phyloP scores from a whole-genome alignment of 225 moss, liverwort and hornwort genomes.

The Bryoerythrophyllum caledonicum region DNA sequence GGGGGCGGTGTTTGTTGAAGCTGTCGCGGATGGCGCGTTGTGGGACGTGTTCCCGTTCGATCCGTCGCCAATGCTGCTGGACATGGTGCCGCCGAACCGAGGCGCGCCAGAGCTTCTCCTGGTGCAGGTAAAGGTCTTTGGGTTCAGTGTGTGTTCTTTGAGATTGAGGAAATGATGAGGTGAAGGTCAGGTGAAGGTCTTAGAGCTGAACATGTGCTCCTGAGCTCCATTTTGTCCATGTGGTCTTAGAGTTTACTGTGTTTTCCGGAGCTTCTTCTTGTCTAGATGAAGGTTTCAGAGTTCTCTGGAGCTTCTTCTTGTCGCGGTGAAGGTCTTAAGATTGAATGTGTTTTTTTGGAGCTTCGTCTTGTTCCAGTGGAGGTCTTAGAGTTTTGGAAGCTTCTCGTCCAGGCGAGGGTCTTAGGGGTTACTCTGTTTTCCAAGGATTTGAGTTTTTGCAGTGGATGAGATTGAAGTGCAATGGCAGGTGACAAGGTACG shows the following conservation, averaged over 20 bases:
- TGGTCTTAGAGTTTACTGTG: no score
- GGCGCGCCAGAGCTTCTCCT: slow-evolving; percentile 83
- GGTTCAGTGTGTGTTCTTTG: no score
- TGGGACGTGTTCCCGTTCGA: slow-evolving; percentile 72
- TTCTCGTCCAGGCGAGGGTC: slow-evolving; percentile 65
- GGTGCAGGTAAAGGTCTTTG: no score
- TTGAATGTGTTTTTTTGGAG: slow-evolving; percentile 30
- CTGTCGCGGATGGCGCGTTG: slow-evolving; percentile 53
- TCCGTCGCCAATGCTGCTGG: slow-evolving; percentile 63
- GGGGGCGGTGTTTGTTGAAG: slow-evolving; percentile 75
- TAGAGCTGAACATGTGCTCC: no score
- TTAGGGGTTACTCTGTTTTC: not conserved
- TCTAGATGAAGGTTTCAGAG: slow-evolving; percentile 48
- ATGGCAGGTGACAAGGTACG: slow-evolving; percentile 53
- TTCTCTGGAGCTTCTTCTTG: slow-evolving; percentile 67
- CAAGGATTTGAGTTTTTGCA: not conserved
- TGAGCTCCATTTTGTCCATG: no score
- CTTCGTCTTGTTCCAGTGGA: slow-evolving; percentile 79
- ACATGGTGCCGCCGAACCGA: slow-evolving; percentile 81
- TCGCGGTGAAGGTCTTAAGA: slow-evolving; percentile 42
- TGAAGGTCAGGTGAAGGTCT: no score
- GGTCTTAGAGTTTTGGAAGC: slow-evolving; percentile 38
- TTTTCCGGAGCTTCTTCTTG: slow-evolving; percentile 71
- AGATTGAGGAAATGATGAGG: no score
- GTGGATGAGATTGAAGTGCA: not conserved